Evolutionary conservation across 2,329 filamentous ascomycete genomes (phyloP), one percentile per base, ranked within the genome.

Genomic region (Diaporthe humulicola): DNA sequence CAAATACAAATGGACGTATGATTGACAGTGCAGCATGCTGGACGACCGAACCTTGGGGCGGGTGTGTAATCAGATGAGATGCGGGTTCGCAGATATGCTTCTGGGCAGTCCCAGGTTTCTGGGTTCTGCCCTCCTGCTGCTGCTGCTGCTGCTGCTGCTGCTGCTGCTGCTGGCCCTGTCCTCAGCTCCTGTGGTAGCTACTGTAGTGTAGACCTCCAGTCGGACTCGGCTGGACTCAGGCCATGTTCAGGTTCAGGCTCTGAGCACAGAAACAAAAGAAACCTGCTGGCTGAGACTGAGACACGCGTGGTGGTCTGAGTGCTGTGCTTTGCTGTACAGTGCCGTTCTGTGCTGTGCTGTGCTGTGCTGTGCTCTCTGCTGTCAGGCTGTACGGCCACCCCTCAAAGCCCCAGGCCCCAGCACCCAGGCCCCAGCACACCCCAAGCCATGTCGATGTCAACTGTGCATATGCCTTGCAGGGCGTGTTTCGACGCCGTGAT

Each of bases 1-100:
- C 45, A 12, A 64, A 64, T 64, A 64, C 58, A 33, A 22, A 40
- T 50, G 61, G 17, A 57, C 50, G 61, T 48, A 67, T 57, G 74
- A 73, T 70, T 70, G 74, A 73, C 64, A 40, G 71, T 50, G 48
- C 71, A 73, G 45, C 38, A 57, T 66, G 56, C 56, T 75, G 56
- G 42, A 54, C 56, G 33, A 64, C 64, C 52, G 56, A 69, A 45
- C 61, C 67, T 60, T 38, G 66, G 7, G 40, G 30, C 45, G 56
- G 36, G 28, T 56, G 45, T 48, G 56, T 42, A 48, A 40, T 48
- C 50, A 66, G 73, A 54, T 64, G 70, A 70, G 42, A 69, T 70
- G 70, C 60, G 71, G 52, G 36, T 52, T 48, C 30, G 48, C 19
- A 45, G 33, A 45, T 40, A 56, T 70, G 60, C 48, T n/a, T 54